Conservation (phyloP, 352 stramenopile species). For the Pythium monospermum region DNA sequence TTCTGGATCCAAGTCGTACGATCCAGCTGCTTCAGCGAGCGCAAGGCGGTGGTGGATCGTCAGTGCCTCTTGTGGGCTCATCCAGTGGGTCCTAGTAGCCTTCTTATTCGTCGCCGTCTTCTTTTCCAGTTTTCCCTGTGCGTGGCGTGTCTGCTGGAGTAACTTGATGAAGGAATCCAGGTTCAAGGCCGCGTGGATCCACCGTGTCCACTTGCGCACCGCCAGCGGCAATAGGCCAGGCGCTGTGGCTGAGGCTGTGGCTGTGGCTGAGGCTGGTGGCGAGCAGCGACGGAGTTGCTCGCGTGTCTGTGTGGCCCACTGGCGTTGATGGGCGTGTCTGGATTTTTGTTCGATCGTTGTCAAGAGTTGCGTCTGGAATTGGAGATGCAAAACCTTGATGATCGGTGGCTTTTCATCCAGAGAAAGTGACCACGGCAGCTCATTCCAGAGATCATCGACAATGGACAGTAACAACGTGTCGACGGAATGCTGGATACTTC, state of each 20-base stretch:
- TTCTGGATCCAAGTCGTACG: background rate
- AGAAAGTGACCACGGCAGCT: constrained; percentile 15
- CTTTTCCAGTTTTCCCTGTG: constrained; percentile 9
- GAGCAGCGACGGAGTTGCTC: background rate
- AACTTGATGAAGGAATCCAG: constrained; percentile 15
- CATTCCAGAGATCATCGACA: constrained; percentile 14
- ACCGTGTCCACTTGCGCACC: constrained; percentile 3
- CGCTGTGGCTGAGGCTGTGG: too few species aligned
- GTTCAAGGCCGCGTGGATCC: constrained; percentile 9
- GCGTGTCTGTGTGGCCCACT: constrained; percentile 24
- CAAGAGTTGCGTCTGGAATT: constrained; percentile 21
- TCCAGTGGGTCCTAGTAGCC: too few species aligned
- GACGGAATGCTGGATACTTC: too few species aligned
- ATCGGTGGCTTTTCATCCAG: constrained; percentile 14
- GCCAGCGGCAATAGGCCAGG: constrained; percentile 6
- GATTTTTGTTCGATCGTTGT: constrained; percentile 21
- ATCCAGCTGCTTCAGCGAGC: too few species aligned
- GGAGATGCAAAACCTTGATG: constrained; percentile 7
- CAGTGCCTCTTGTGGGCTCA: too few species aligned
- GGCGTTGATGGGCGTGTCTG: constrained; percentile 25
- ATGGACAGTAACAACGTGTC: too few species aligned
- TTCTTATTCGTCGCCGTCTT: background rate
- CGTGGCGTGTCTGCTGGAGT: constrained; percentile 12
- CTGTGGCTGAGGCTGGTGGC: too few species aligned
- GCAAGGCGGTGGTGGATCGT: background rate